Conservation (phyloP, 495 filamentous ascomycete genomes). For the Arthonia radiata region DNA sequence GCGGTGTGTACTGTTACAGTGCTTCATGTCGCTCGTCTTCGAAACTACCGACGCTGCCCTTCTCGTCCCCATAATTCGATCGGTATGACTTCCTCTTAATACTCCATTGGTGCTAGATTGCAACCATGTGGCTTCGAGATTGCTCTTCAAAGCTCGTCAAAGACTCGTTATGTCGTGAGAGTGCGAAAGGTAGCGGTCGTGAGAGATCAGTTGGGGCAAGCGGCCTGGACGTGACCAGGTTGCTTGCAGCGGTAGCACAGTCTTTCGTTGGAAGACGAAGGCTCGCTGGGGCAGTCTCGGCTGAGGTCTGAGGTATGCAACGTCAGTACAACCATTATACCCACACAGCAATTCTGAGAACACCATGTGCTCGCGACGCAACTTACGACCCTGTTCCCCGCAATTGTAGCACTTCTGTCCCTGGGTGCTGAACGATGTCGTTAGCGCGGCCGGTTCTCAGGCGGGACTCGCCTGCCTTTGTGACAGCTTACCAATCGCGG, state of each 20-base stretch:
- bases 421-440: too few relatives aligned
- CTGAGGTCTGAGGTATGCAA: slow-evolving; percentile 29
- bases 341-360: slow-evolving; percentile 3
- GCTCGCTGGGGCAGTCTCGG: slow-evolving; percentile 83
- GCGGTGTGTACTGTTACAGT: too few relatives aligned
- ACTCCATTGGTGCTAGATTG: too few relatives aligned
- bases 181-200: too few relatives aligned
- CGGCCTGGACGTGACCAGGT: slow-evolving; percentile 61
- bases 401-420: slow-evolving; percentile 99
- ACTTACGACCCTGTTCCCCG: slow-evolving; percentile 13
- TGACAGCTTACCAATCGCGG: neutral
- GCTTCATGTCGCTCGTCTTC: too few relatives aligned
- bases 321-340: slow-evolving; percentile 2
- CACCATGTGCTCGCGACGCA: neutral
- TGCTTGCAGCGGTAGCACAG: slow-evolving; percentile 52
- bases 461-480: slow-evolving; percentile 82
- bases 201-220: slow-evolving; percentile 79
- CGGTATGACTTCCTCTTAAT: too few relatives aligned
- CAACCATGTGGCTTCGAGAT: too few relatives aligned
- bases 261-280: slow-evolving; percentile 63
- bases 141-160: too few relatives aligned
- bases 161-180: too few relatives aligned
- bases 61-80: too few relatives aligned
- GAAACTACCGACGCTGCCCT: too few relatives aligned
- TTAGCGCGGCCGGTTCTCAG: too few relatives aligned